These are phyloP conservation scores for Metarhizium rileyi DNA, from an alignment of 2,329 filamentous ascomycete species.

Conservation along the genomic window DNA sequence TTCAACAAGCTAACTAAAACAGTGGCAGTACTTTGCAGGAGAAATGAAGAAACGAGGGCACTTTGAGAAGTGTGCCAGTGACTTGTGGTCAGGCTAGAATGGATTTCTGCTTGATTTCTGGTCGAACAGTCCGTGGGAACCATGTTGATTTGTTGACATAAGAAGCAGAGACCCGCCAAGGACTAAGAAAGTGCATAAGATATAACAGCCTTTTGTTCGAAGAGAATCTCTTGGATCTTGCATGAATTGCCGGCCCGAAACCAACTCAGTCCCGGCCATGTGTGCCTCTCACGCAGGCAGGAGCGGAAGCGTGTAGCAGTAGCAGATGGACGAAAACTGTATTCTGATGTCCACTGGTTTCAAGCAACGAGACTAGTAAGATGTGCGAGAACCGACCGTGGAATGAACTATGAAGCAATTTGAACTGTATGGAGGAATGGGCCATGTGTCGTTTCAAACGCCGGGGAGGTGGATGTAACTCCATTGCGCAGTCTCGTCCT, in stretches of 20 bases:
- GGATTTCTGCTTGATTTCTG: background rate
- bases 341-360: background rate
- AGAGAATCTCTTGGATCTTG: too few species aligned
- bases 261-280: background rate
- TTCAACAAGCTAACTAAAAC: background rate
- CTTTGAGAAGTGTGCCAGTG: background rate
- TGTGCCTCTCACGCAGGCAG: too few species aligned
- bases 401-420: constrained; percentile 7
- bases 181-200: too few species aligned
- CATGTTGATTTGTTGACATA: too few species aligned
- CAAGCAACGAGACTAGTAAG: background rate
- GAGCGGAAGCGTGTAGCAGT: background rate
- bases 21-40: background rate
- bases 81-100: background rate
- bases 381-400: background rate
- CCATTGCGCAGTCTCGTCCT: constrained; percentile 22
- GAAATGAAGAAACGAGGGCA: background rate
- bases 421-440: background rate
- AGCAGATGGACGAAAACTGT: background rate
- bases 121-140: background rate
- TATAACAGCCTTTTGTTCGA: too few species aligned
- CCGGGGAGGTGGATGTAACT: constrained; percentile 27
- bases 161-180: too few species aligned
- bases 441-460: constrained; percentile 14
- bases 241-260: background rate